A percentile compares a stretch with the other conserved stretches of the same genome.
These are phyloP conservation scores for Aspergillus sp. DNA, from an alignment of 2,329 filamentous ascomycete genomes.

Conservation along the genomic window DNA sequence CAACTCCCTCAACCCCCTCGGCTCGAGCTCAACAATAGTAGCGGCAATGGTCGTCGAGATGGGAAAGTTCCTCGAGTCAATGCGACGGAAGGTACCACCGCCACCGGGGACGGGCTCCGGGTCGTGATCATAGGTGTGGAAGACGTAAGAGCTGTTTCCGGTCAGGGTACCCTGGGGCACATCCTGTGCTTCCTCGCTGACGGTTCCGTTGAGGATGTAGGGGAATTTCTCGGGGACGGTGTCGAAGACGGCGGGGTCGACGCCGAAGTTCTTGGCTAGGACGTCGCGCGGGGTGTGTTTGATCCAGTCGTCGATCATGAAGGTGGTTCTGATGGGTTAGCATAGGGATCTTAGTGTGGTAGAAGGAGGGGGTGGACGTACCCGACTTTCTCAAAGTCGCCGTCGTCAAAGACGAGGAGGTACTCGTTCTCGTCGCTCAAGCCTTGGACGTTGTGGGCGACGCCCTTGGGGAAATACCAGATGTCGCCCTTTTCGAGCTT, in stretches of 20 bases:
- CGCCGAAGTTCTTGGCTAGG: slow-evolving; percentile 69
- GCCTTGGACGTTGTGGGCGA: slow-evolving; percentile 64
- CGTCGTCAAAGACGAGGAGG: slow-evolving; percentile 68
- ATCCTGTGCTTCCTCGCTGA: slow-evolving; percentile 49
- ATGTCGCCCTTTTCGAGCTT: slow-evolving; percentile 61
- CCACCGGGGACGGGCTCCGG: slow-evolving; percentile 62
- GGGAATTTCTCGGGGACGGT: slow-evolving; percentile 62
- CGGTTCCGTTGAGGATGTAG: slow-evolving; percentile 64
- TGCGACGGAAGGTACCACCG: slow-evolving; percentile 62
- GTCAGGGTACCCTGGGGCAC: slow-evolving; percentile 55
- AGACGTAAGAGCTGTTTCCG: slow-evolving; percentile 66
- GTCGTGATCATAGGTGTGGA: slow-evolving; percentile 60
- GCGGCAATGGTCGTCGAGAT: slow-evolving; percentile 68
- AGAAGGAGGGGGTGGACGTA: slow-evolving; percentile 34
- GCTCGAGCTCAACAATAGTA: slow-evolving; percentile 66
- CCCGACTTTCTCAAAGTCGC: slow-evolving; percentile 67
- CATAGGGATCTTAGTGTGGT: no score
- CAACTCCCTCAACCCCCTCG: slow-evolving; percentile 66
- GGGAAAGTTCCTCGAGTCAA: slow-evolving; percentile 71
- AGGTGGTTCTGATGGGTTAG: slow-evolving; percentile 60
- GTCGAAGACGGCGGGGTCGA: slow-evolving; percentile 64
- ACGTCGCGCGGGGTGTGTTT: slow-evolving; percentile 65
- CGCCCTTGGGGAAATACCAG: slow-evolving; percentile 72
- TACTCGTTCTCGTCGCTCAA: slow-evolving; percentile 70
- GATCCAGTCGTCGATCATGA: slow-evolving; percentile 71